These are phyloP conservation scores for Naegleria fowleri DNA, from an alignment of 208 protist genomes.

Conservation along the genomic window DNA sequence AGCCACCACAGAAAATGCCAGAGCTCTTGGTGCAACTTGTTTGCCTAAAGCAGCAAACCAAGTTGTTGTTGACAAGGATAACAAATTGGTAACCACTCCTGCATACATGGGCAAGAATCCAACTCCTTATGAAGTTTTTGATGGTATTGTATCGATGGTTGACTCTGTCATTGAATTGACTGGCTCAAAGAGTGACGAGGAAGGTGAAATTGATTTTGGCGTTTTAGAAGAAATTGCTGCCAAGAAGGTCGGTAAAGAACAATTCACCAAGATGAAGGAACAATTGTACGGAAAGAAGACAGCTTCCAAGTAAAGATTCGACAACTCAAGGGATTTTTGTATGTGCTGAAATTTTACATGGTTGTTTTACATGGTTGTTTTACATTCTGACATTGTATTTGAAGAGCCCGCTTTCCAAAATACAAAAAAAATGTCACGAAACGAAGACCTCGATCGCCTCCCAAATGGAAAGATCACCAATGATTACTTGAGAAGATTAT, in stretches of 20 bases:
- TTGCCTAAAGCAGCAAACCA: neutral
- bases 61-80: slow-evolving; percentile 28
- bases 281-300: neutral
- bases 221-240: neutral
- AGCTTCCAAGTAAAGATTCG: neutral
- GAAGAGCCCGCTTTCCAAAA: neutral
- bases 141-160: slow-evolving; percentile 26
- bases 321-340: no score
- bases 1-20: neutral
- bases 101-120: slow-evolving; percentile 31
- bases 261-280: neutral
- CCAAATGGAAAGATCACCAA: neutral
- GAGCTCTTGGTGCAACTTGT: neutral
- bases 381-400: no score
- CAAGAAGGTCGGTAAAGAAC: neutral
- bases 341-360: neutral
- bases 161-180: neutral
- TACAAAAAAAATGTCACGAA: neutral
- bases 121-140: slow-evolving; percentile 14
- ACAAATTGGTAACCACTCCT: slow-evolving; percentile 30
- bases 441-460: neutral
- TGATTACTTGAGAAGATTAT: neutral
- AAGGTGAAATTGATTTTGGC: neutral
- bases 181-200: neutral
- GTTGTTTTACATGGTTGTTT: neutral